Percentiles rank a stretch among this genome's conserved stretches.
Evolutionary conservation across 495 filamentous ascomycete species (phyloP).

Genomic region (Annulohypoxylon nitens): DNA sequence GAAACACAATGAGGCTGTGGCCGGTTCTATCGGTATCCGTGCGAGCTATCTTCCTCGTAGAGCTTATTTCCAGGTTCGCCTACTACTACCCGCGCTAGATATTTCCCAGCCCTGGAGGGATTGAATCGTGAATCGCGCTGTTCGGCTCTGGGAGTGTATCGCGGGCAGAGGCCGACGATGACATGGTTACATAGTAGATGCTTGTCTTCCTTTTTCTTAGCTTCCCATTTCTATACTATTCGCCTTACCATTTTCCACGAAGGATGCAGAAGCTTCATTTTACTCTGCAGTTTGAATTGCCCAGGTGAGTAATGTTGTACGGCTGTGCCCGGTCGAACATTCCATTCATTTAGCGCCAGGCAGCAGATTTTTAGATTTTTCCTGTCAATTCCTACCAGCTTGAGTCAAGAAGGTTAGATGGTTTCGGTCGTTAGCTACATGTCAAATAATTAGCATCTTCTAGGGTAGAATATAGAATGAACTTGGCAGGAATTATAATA

Average conservation of each 20-base stretch:
- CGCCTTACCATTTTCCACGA: not conserved
- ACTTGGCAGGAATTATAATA: not conserved
- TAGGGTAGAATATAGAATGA: constrained; percentile 12
- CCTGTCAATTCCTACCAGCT: constrained; percentile 19
- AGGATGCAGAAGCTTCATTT: constrained; percentile 43
- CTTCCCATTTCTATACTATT: constrained; percentile 11
- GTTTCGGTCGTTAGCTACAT: not conserved
- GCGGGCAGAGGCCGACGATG: not conserved
- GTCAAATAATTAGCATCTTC: constrained; percentile 14
- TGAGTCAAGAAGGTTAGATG: not conserved
- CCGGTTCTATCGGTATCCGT: constrained; percentile 1
- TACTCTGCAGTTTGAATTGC: not conserved
- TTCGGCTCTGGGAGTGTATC: not conserved
- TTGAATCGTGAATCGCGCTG: constrained; percentile 18
- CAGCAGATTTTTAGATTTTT: not conserved
- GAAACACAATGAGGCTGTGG: constrained; percentile 49
- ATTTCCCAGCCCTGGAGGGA: not conserved
- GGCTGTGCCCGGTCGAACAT: constrained; percentile 2
- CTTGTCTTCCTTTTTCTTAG: constrained; percentile 1
- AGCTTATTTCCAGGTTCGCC: not conserved
- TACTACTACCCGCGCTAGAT: not conserved
- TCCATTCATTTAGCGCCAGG: constrained; percentile 25
- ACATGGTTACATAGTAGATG: constrained; percentile 12
- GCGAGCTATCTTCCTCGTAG: not conserved
- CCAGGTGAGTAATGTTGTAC: constrained; percentile 13